phyloP scores from a whole-genome alignment of 106 monocot species.

The Ottelia alismoides region DNA sequence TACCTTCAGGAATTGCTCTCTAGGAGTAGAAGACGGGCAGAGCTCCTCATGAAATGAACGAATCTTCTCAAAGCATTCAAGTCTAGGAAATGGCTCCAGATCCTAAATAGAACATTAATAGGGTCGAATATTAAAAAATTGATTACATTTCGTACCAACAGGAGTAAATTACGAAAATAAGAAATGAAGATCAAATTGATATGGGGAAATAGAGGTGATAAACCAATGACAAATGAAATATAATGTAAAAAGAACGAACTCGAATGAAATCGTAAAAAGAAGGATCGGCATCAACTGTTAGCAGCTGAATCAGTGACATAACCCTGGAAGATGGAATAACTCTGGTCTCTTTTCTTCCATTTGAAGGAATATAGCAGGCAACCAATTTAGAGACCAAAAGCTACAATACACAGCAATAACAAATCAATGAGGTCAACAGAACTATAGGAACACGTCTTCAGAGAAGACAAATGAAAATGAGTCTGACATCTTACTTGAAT shows the following conservation, averaged over 20 bases:
- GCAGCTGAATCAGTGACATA: conserved; percentile 54
- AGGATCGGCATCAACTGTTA: conserved; percentile 67
- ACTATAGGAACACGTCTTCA: too few species aligned
- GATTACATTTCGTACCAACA: background rate
- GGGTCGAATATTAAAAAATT: background rate
- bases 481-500: conserved; percentile 50
- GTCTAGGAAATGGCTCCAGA: conserved; percentile 76
- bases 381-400: conserved; percentile 86
- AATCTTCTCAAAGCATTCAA: conserved; percentile 56
- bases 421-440: too few species aligned
- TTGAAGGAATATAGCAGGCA: conserved; percentile 46
- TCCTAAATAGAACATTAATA: too few species aligned
- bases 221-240: too few species aligned
- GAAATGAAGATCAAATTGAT: too few species aligned
- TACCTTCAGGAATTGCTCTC: conserved; percentile 82
- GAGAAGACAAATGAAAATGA: conserved; percentile 1
- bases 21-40: conserved; percentile 37
- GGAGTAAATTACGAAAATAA: background rate
- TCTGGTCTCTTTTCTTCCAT: conserved; percentile 5
- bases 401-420: conserved; percentile 23
- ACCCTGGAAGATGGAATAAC: conserved; percentile 35
- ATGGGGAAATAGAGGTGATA: too few species aligned
- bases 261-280: conserved; percentile 57
- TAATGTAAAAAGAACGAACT: conserved; percentile 30
- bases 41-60: conserved; percentile 61